These are phyloP conservation scores for Aspergillus sclerotioniger DNA, from an alignment of 495 filamentous ascomycete species.

Conservation along the genomic window DNA sequence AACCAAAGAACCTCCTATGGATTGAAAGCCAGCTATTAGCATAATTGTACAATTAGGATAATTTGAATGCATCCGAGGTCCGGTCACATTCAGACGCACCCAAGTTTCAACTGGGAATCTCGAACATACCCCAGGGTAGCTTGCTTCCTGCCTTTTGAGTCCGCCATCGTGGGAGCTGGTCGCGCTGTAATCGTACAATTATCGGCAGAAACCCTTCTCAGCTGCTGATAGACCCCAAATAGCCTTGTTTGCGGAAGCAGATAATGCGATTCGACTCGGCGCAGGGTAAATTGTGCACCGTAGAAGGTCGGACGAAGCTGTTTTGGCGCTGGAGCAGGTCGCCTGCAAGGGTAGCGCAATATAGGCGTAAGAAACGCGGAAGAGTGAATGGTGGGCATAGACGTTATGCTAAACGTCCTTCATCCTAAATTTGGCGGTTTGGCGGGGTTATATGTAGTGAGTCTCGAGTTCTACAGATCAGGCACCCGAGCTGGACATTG, in stretches of 20 bases:
- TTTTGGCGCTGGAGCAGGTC: conserved; percentile 12
- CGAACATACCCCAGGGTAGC: conserved; percentile 91
- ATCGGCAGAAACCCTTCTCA: background rate
- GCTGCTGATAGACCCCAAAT: background rate
- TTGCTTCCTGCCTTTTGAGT: conserved; percentile 61
- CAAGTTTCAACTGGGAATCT: conserved; percentile 73
- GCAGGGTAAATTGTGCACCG: background rate
- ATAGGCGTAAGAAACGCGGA: conserved; percentile 24
- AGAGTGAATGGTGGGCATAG: conserved; percentile 32
- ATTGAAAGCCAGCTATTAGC: background rate
- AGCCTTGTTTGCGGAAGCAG: background rate
- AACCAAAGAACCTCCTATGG: conserved; percentile 45
- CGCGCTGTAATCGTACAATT: conserved; percentile 4
- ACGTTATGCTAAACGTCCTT: conserved; percentile 13
- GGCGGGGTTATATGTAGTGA: conserved; percentile 1
- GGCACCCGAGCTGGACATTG: conserved; percentile 13
- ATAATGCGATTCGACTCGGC: background rate
- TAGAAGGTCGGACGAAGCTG: background rate
- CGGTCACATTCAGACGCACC: conserved; percentile 57
- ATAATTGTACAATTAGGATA: background rate
- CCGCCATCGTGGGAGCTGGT: conserved; percentile 31
- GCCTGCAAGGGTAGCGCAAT: conserved; percentile 13
- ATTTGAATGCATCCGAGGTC: conserved; percentile 1
- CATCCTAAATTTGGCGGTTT: background rate
- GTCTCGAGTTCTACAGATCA: background rate